Base-by-base conservation (phyloP, 768 basidiomycete species). In the Ramaria sp. region DNA sequence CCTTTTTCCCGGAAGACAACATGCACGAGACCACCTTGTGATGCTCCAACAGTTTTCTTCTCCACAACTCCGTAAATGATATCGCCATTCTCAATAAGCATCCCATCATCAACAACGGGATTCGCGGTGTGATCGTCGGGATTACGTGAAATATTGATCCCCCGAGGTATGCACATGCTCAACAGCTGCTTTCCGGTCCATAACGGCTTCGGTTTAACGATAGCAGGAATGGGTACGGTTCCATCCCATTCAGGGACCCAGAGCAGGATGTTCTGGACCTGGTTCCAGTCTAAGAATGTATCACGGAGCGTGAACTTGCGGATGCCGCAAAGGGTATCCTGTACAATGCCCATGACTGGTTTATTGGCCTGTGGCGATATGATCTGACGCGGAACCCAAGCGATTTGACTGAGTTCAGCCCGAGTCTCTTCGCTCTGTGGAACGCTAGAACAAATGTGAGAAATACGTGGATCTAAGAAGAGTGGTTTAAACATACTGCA, bases 171-270 rank as follows among this genome's bases (percentile, higher is more conserved):
- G 50, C 82, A 78, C 77, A 98, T 77, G 61, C 86, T 88, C 42
- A 98, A 74, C 30, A 98, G 83, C 69, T 99, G 96, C 67, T 99
- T 99, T 39, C 96, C 96, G 0, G 92, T 89, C 96, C 96, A 99
- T 16, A 97, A 74, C 3, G 94, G 92, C 64, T 94, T 96, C 0
- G 96, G 96, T 66, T 95, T 96, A 68, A 98, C 73, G 63, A 98
- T 92, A 4, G 92, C 88, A 6, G 96, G 96, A 15, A 83, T 87
- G 0, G 96, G 96, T 0, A 98, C 78, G 15, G 76, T 69, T 16
- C 96, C 96, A 65, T 98, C 94, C 96, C 96, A 99, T 15, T 91
- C 90, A 0, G 94, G 93, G 1, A 97, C 82, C 96, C 96, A 99
- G 1, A 98, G 81, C 15, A 99, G 77, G 66, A 98, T 95, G 62